These are phyloP conservation scores for Drosera capensis DNA, from an alignment of 148 eudicot species.

Conservation along the genomic window DNA sequence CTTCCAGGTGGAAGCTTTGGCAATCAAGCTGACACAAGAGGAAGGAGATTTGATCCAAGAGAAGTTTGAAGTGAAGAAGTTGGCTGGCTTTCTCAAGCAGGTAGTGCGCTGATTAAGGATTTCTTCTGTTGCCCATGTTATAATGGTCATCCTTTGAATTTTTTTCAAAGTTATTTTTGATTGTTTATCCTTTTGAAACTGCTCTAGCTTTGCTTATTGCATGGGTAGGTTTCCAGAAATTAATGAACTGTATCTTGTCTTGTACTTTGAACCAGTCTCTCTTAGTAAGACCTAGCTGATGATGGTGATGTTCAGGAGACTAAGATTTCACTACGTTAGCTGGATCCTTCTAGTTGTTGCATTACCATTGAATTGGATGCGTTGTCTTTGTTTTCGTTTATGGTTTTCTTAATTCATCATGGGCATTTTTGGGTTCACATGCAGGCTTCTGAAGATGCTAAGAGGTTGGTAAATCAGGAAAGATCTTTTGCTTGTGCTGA, in stretches of 20 bases:
- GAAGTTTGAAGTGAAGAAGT: slow-evolving; percentile 91
- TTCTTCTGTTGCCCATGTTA: not conserved
- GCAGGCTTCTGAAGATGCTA: slow-evolving; percentile 99
- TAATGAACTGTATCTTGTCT: too few relatives aligned
- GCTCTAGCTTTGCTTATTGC: too few relatives aligned
- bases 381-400: not conserved
- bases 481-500: slow-evolving; percentile 98
- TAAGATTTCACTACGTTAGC: too few relatives aligned
- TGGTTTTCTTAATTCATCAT: not conserved
- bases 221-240: too few relatives aligned
- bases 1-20: slow-evolving; percentile 90
- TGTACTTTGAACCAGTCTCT: too few relatives aligned
- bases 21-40: slow-evolving; percentile 78
- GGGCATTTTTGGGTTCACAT: slow-evolving; percentile 6
- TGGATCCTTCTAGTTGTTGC: too few relatives aligned
- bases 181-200: too few relatives aligned
- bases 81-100: slow-evolving; percentile 84
- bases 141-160: too few relatives aligned
- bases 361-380: too few relatives aligned
- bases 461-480: slow-evolving; percentile 92
- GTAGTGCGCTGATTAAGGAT: slow-evolving; percentile 16
- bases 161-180: too few relatives aligned
- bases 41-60: slow-evolving; percentile 97
- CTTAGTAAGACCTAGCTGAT: too few relatives aligned
- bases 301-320: too few relatives aligned